These are phyloP conservation scores for Colletotrichum liriopes DNA, from an alignment of 2,329 filamentous ascomycete genomes.

Conservation along the genomic window DNA sequence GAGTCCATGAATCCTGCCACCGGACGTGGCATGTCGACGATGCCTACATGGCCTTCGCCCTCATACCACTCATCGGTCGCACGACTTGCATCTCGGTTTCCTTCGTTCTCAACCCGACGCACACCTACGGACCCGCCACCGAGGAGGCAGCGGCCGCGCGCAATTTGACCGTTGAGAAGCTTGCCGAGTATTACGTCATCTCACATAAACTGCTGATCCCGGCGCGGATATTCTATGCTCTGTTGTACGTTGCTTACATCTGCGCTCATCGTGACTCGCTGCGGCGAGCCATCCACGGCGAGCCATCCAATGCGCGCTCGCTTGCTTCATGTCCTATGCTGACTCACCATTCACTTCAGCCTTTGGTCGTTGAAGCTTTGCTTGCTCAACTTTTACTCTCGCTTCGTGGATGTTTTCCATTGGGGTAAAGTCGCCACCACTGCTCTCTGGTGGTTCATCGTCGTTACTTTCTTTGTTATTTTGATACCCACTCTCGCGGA, in stretches of 20 bases:
- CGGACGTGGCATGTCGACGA: conserved; percentile 52
- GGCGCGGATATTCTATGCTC: conserved; percentile 49
- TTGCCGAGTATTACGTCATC: conserved; percentile 45
- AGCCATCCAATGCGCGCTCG: not conserved
- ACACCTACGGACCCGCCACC: conserved; percentile 40
- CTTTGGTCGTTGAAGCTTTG: conserved; percentile 51
- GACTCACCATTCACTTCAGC: conserved; percentile 38
- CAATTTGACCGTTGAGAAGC: conserved; percentile 37
- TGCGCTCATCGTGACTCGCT: not conserved
- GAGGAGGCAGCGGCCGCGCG: conserved; percentile 43
- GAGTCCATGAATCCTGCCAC: conserved; percentile 49
- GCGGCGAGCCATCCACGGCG: too few relatives aligned
- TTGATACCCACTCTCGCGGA: conserved; percentile 49
- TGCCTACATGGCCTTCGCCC: conserved; percentile 52
- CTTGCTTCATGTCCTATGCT: conserved; percentile 2
- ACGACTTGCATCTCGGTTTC: conserved; percentile 46
- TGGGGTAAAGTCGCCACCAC: conserved; percentile 46
- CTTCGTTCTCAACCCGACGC: conserved; percentile 49
- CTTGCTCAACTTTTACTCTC: conserved; percentile 50
- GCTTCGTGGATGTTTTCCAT: conserved; percentile 47
- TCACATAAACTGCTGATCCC: conserved; percentile 50
- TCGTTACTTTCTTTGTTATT: conserved; percentile 48
- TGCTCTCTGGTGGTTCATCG: conserved; percentile 49
- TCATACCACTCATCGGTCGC: conserved; percentile 50
- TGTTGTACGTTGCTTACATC: conserved; percentile 47